phyloP scores from a whole-genome alignment of 257 asterid genomes.

The Forsythia viridissima region DNA sequence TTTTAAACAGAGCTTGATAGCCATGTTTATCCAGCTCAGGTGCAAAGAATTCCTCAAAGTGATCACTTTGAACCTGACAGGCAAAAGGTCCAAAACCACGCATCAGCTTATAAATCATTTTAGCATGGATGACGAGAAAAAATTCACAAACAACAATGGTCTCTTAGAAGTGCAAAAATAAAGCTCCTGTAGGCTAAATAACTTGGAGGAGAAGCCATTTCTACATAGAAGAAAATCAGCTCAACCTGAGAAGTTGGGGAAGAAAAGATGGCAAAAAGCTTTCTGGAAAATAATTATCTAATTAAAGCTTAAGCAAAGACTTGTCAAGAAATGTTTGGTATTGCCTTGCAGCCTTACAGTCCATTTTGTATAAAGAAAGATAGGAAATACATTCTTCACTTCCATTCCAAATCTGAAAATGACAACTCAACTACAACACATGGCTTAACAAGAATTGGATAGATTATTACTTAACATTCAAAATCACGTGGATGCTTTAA shows the following conservation, averaged over 20 bases:
- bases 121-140: not conserved
- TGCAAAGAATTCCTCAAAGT: constrained; percentile 86
- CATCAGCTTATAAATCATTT: not conserved
- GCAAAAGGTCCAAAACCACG: constrained; percentile 4
- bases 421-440: not conserved
- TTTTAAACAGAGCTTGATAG: constrained; percentile 79
- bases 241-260: not conserved
- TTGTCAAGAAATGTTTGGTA: not conserved
- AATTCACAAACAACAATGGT: not conserved
- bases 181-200: not conserved
- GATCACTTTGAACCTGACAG: constrained; percentile 86
- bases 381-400: not conserved
- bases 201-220: not conserved
- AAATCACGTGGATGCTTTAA: not conserved
- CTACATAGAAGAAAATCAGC: not conserved
- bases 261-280: not conserved
- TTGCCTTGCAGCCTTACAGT: not conserved
- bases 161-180: not conserved
- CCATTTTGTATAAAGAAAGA: not conserved
- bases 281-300: not conserved
- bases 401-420: not conserved
- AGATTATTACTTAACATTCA: not conserved
- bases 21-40: constrained; percentile 99
- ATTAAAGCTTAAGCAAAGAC: not conserved
- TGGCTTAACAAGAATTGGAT: not conserved